phyloP scores from a whole-genome alignment of 2,329 filamentous ascomycete genomes.

The Albifimbria verrucaria region DNA sequence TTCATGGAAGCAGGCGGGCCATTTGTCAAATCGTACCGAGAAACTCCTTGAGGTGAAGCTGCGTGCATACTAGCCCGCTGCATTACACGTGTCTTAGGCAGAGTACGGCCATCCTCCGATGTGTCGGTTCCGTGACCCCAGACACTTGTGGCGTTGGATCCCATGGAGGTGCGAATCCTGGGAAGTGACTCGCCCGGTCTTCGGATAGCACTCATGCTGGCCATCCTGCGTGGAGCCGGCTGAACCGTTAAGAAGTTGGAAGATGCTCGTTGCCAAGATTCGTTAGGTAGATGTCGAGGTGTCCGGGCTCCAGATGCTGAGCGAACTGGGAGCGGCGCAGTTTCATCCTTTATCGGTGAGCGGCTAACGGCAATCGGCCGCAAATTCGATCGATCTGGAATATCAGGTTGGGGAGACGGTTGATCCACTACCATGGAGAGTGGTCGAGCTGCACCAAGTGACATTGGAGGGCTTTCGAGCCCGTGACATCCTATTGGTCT shows the following conservation, averaged over 20 bases:
- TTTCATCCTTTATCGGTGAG: slow-evolving; percentile 1
- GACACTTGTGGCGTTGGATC: no score
- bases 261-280: neutral
- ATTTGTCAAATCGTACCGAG: neutral
- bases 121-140: neutral
- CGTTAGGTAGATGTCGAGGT: neutral
- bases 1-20: neutral
- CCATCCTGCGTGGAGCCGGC: neutral
- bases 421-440: slow-evolving; percentile 54
- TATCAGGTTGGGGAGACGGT: slow-evolving; percentile 38
- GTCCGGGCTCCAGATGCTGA: slow-evolving; percentile 5
- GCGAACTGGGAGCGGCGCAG: neutral
- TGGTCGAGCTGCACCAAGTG: slow-evolving; percentile 45
- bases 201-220: neutral
- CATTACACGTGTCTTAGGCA: slow-evolving; percentile 15
- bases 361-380: slow-evolving; percentile 11
- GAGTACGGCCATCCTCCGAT: neutral
- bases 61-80: slow-evolving; percentile 26
- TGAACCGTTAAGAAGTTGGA: neutral
- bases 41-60: neutral
- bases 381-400: slow-evolving; percentile 25
- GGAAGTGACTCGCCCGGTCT: neutral
- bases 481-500: slow-evolving; percentile 7
- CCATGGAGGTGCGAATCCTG: neutral
- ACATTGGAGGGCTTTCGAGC: slow-evolving; percentile 36